Percentiles rank a stretch among this genome's conserved stretches.
These are phyloP conservation scores for Ottelia alismoides DNA, from an alignment of 106 monocot species.

Conservation along the genomic window DNA sequence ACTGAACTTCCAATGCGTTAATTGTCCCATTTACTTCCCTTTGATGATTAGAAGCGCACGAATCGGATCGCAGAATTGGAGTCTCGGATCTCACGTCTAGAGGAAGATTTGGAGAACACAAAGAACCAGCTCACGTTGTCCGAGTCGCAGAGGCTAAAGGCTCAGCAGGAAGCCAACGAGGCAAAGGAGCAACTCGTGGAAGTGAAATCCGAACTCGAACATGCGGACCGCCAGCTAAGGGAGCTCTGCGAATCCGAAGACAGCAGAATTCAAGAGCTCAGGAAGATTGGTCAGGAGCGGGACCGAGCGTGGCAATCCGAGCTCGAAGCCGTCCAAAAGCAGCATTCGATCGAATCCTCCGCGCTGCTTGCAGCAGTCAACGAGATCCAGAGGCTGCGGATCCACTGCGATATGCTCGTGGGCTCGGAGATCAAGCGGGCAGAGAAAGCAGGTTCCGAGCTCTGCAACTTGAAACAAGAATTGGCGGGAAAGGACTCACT, in stretches of 20 bases:
- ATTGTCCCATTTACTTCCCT: neutral
- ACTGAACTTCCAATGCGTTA: too few relatives aligned
- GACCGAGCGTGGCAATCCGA: slow-evolving; percentile 77
- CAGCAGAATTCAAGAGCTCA: slow-evolving; percentile 44
- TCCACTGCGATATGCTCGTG: slow-evolving; percentile 32
- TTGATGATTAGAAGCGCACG: slow-evolving; percentile 42
- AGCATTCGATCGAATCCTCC: slow-evolving; percentile 41
- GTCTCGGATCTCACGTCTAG: slow-evolving; percentile 32
- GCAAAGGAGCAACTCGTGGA: slow-evolving; percentile 31
- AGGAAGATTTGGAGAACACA: slow-evolving; percentile 52
- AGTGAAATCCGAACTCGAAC: slow-evolving; percentile 36
- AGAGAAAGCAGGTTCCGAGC: slow-evolving; percentile 25
- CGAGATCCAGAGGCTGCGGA: slow-evolving; percentile 66
- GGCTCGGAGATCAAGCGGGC: slow-evolving; percentile 24
- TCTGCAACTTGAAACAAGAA: slow-evolving; percentile 27
- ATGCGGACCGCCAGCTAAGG: slow-evolving; percentile 35
- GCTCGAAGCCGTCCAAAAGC: slow-evolving; percentile 64
- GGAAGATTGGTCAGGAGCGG: slow-evolving; percentile 44
- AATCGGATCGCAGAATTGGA: slow-evolving; percentile 43
- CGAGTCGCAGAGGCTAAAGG: slow-evolving; percentile 32
- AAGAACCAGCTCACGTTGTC: slow-evolving; percentile 43
- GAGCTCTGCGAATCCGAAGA: slow-evolving; percentile 70
- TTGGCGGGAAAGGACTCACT: slow-evolving; percentile 13
- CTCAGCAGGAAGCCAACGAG: slow-evolving; percentile 48
- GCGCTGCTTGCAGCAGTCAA: slow-evolving; percentile 39